These are phyloP conservation scores for Gregarina niphandrodes DNA, from an alignment of 169 alveolate genomes.

Conservation along the genomic window DNA sequence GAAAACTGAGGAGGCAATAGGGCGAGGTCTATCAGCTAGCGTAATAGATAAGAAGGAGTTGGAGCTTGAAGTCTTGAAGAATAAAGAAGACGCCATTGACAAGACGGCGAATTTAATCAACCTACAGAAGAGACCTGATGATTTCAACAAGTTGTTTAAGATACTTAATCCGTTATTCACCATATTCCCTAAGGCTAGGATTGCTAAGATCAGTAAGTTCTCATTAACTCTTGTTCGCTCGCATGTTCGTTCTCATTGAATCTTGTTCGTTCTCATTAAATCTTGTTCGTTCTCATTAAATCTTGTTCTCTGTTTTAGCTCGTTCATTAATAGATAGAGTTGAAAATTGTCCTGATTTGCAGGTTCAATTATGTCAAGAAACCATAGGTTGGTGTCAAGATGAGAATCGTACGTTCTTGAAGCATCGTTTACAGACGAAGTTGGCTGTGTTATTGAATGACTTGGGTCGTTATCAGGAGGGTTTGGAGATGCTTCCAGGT, in stretches of 20 bases:
- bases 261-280: not conserved
- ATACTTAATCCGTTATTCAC: constrained; percentile 22
- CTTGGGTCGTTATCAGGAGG: too few species aligned
- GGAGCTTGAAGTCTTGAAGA: too few species aligned
- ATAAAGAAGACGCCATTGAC: too few species aligned
- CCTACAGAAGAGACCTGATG: too few species aligned
- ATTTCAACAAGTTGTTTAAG: not conserved
- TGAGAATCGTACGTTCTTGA: constrained; percentile 59
- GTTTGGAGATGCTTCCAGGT: constrained; percentile 41
- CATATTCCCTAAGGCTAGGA: constrained; percentile 36
- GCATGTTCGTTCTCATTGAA: not conserved
- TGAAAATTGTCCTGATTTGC: constrained; percentile 35
- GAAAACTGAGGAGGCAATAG: too few species aligned
- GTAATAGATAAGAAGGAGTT: too few species aligned
- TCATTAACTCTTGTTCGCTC: not conserved
- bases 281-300: not conserved
- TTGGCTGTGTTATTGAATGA: constrained; percentile 57
- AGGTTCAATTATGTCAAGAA: constrained; percentile 52
- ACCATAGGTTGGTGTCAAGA: constrained; percentile 65
- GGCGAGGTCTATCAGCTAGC: too few species aligned
- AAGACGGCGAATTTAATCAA: too few species aligned
- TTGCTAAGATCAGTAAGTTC: constrained; percentile 30
- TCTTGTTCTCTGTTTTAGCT: not conserved
- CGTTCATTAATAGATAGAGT: constrained; percentile 25
- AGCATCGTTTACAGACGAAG: constrained; percentile 53